Conservation (phyloP, 805 yeast species). For the Kazachstania kunashirensis region DNA sequence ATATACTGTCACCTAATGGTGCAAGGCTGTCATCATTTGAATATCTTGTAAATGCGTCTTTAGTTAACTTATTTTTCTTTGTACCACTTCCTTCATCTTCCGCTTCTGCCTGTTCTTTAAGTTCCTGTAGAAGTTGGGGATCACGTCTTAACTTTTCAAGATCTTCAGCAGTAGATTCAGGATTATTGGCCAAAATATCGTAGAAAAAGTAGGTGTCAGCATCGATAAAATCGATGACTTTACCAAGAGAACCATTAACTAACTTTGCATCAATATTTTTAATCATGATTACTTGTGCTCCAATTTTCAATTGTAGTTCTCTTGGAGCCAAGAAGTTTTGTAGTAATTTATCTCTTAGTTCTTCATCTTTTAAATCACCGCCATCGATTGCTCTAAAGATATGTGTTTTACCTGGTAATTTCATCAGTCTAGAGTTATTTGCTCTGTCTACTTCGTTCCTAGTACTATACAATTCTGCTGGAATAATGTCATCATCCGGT, state of each 20-base stretch:
- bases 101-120: slow-evolving; percentile 9
- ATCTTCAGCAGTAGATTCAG: slow-evolving; percentile 17
- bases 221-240: slow-evolving; percentile 50
- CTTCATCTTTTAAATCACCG: slow-evolving; percentile 37
- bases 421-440: slow-evolving; percentile 40
- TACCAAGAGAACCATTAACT: slow-evolving; percentile 73
- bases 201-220: slow-evolving; percentile 39
- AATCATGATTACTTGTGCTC: slow-evolving; percentile 77
- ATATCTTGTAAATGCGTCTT: slow-evolving; percentile 18
- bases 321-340: slow-evolving; percentile 56
- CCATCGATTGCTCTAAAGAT: slow-evolving; percentile 45
- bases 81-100: slow-evolving; percentile 14
- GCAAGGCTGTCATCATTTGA: slow-evolving; percentile 7
- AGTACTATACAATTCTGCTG: slow-evolving; percentile 69
- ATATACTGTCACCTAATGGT: slow-evolving; percentile 37
- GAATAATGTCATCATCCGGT: slow-evolving; percentile 49
- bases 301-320: slow-evolving; percentile 46
- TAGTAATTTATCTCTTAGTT: slow-evolving; percentile 36
- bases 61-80: slow-evolving; percentile 13
- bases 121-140: slow-evolving; percentile 9
- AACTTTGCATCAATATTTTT: slow-evolving; percentile 63
- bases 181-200: slow-evolving; percentile 14
- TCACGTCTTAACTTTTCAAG: slow-evolving; percentile 11
- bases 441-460: slow-evolving; percentile 63
- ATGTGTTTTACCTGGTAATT: slow-evolving; percentile 36